phyloP scores from a whole-genome alignment of 2,329 filamentous ascomycete genomes.

The Apiospora marii region DNA sequence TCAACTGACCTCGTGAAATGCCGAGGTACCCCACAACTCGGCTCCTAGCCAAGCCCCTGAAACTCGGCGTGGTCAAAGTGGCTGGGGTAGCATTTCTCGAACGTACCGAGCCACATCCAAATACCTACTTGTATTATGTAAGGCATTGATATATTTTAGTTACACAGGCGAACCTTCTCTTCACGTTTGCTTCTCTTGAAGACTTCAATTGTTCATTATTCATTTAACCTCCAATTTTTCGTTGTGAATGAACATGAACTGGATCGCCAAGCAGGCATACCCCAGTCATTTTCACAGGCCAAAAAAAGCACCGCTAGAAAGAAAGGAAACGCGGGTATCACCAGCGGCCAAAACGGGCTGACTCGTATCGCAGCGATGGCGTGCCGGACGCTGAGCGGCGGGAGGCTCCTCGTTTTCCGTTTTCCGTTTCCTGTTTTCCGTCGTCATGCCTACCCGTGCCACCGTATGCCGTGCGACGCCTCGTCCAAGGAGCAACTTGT shows the following conservation, averaged over 20 bases:
- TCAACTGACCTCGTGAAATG: constrained; percentile 20
- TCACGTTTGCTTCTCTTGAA: not conserved
- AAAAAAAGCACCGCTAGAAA: constrained; percentile 17
- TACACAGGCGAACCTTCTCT: not conserved
- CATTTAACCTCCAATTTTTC: not conserved
- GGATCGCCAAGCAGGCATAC: not conserved
- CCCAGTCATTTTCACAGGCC: constrained; percentile 3
- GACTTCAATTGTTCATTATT: not conserved
- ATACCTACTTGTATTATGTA: not conserved
- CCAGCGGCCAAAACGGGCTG: not conserved
- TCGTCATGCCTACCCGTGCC: constrained; percentile 8
- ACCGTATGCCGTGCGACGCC: constrained; percentile 15
- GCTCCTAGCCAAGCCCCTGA: constrained; percentile 18
- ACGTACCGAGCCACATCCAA: constrained; percentile 7
- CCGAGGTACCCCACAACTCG: constrained; percentile 27
- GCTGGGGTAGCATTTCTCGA: not conserved
- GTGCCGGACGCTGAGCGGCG: not conserved
- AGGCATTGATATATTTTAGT: no score
- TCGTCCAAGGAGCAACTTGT: not conserved
- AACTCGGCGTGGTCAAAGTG: constrained; percentile 20
- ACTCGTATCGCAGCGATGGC: constrained; percentile 11
- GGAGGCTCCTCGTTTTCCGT: constrained; percentile 4
- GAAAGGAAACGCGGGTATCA: constrained; percentile 8
- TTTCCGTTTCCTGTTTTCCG: not conserved
- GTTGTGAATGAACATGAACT: not conserved